Percentiles rank a stretch among this genome's conserved stretches.
Evolutionary conservation across 441 rosid species (phyloP).

Genomic region (Capsella rubella): DNA sequence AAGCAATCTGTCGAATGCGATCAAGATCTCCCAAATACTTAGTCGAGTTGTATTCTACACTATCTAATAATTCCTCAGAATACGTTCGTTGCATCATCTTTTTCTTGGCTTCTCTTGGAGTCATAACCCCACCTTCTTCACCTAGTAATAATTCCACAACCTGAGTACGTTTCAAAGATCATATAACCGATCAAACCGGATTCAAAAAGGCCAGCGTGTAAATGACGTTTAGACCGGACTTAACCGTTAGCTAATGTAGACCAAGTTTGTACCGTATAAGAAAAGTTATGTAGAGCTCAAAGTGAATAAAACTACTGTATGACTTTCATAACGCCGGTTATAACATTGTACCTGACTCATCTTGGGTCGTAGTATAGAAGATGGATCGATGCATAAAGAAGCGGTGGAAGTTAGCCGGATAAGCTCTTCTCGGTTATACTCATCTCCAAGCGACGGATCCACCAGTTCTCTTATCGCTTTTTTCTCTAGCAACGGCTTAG

Average conservation of each 20-base stretch:
- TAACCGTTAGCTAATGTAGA: too few species aligned
- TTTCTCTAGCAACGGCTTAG: slow-evolving; percentile 78
- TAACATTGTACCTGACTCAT: slow-evolving; percentile 74
- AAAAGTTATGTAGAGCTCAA: too few species aligned
- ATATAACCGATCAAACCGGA: neutral
- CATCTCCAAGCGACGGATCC: slow-evolving; percentile 68
- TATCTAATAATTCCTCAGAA: slow-evolving; percentile 70
- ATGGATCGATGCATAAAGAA: slow-evolving; percentile 77
- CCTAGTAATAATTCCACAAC: slow-evolving; percentile 73
- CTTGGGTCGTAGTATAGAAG: slow-evolving; percentile 80
- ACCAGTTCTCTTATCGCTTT: slow-evolving; percentile 56
- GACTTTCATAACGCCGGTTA: too few species aligned
- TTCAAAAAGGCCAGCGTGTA: neutral
- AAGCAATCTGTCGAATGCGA: slow-evolving; percentile 67
- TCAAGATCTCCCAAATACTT: slow-evolving; percentile 63
- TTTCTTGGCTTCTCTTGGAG: slow-evolving; percentile 45
- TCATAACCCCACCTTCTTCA: slow-evolving; percentile 46
- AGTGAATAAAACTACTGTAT: too few species aligned
- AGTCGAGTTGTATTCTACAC: slow-evolving; percentile 80
- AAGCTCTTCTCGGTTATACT: slow-evolving; percentile 69
- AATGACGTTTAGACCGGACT: neutral
- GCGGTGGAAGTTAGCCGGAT: slow-evolving; percentile 71
- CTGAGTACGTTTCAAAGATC: slow-evolving; percentile 45
- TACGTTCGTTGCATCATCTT: slow-evolving; percentile 60
- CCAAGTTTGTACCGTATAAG: too few species aligned